Conservation (phyloP, 2,329 filamentous ascomycete genomes). For the Venturia pyrina region DNA sequence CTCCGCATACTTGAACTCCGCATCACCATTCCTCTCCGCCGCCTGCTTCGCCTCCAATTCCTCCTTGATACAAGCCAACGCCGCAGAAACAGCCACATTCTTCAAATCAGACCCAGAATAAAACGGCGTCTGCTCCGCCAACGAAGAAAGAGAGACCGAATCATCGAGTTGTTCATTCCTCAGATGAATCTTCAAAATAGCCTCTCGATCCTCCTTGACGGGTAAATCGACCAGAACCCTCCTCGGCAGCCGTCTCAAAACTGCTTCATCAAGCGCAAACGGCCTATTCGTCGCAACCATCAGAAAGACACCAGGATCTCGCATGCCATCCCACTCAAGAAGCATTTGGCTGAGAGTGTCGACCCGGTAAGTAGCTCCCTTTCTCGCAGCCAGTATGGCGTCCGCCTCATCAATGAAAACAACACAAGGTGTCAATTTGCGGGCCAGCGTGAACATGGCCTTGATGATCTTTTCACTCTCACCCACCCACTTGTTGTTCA, state of each 20-base stretch:
- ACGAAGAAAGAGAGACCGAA: conserved; percentile 48
- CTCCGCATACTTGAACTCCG: conserved; percentile 52
- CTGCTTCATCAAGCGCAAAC: conserved; percentile 85
- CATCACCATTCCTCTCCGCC: conserved; percentile 20
- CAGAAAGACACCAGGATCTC: conserved; percentile 66
- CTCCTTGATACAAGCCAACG: conserved; percentile 68
- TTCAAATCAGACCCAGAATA: conserved; percentile 81
- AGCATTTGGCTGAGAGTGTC: conserved; percentile 96
- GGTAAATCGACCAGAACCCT: conserved; percentile 67
- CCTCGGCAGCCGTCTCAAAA: conserved; percentile 64
- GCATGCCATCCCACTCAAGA: conserved; percentile 92
- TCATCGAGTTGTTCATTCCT: conserved; percentile 54
- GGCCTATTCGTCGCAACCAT: conserved; percentile 97
- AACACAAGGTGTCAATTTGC: conserved; percentile 82
- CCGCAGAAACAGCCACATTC: conserved; percentile 70
- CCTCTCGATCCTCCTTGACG: conserved; percentile 52
- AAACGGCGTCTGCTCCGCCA: conserved; percentile 60
- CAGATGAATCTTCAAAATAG: conserved; percentile 63
- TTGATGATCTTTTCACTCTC: conserved; percentile 94
- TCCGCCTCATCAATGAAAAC: conserved; percentile 98
- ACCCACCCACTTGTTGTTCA: conserved; percentile 94
- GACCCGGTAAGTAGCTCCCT: conserved; percentile 50
- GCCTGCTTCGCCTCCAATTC: conserved; percentile 42
- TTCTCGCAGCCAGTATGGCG: conserved; percentile 68
- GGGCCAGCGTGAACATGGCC: conserved; percentile 82